Conservation (phyloP, 2,329 filamentous ascomycete genomes). For the Fusarium sp. region DNA sequence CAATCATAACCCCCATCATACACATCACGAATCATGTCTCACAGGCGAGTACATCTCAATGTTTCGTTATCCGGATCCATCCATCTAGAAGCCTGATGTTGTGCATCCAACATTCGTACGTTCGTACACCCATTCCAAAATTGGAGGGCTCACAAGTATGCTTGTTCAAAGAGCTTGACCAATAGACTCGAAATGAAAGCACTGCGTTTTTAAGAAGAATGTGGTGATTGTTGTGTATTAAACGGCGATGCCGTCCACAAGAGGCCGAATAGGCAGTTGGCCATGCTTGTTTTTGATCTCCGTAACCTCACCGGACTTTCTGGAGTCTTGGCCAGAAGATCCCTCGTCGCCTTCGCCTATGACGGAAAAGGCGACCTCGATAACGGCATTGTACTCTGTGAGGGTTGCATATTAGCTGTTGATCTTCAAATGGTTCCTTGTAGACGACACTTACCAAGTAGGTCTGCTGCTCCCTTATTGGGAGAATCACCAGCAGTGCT, state of each 20-base stretch:
- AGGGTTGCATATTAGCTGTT: slow-evolving; percentile 15
- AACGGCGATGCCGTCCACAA: neutral
- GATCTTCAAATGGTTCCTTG: too few relatives aligned
- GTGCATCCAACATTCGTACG: slow-evolving; percentile 21
- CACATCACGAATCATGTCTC: slow-evolving; percentile 15
- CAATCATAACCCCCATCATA: slow-evolving; percentile 15
- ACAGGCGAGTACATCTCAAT: slow-evolving; percentile 16
- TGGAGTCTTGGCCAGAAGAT: slow-evolving; percentile 19
- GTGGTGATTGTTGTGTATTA: neutral
- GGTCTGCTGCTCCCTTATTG: slow-evolving; percentile 40
- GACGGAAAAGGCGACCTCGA: slow-evolving; percentile 28
- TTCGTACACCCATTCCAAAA: slow-evolving; percentile 4
- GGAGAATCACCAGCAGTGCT: slow-evolving; percentile 44
- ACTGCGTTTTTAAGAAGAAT: neutral
- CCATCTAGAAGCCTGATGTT: slow-evolving; percentile 11
- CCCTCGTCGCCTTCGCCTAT: slow-evolving; percentile 8
- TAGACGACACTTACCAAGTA: slow-evolving; percentile 50
- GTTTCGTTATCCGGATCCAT: slow-evolving; percentile 6
- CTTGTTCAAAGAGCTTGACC: slow-evolving; percentile 4
- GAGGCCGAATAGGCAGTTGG: slow-evolving; percentile 1
- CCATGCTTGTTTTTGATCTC: slow-evolving; percentile 12
- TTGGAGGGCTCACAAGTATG: neutral
- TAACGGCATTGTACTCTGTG: slow-evolving; percentile 42
- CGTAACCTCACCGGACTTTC: slow-evolving; percentile 23
- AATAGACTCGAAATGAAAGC: neutral